A percentile compares a stretch with the other conserved stretches of the same genome.
These are phyloP conservation scores for Dryas octopetala DNA, from an alignment of 306 rosid species.

Conservation along the genomic window DNA sequence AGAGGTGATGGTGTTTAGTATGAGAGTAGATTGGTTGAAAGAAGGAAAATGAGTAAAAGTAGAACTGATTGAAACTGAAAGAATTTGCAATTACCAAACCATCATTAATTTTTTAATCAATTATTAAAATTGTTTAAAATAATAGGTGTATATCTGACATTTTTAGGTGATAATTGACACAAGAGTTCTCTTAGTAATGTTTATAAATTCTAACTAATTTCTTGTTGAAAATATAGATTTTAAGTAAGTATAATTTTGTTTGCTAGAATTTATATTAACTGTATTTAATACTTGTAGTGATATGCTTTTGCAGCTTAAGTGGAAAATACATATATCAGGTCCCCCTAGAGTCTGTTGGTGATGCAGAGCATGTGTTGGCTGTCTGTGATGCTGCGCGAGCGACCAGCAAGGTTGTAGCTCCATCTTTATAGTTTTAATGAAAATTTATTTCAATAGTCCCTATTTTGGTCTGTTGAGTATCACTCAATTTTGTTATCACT, in stretches of 20 bases:
- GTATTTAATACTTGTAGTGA: slow-evolving; percentile 24
- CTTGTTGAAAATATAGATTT: background rate
- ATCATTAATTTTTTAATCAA: too few species aligned
- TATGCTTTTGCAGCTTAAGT: slow-evolving; percentile 59
- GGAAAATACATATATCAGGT: slow-evolving; percentile 77
- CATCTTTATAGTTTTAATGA: slow-evolving; percentile 21
- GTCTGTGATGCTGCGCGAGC: slow-evolving; percentile 54
- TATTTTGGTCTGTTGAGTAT: slow-evolving; percentile 2
- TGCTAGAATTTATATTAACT: slow-evolving; percentile 10
- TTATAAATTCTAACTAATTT: too few species aligned
- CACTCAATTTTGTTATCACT: slow-evolving; percentile 21
- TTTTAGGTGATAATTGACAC: too few species aligned
- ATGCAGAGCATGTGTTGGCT: slow-evolving; percentile 77
- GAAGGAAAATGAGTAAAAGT: too few species aligned
- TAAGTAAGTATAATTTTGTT: background rate
- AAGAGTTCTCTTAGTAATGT: too few species aligned
- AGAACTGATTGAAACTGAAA: too few species aligned
- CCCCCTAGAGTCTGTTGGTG: slow-evolving; percentile 70
- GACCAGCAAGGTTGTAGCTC: slow-evolving; percentile 54
- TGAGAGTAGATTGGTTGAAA: too few species aligned
- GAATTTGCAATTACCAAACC: too few species aligned
- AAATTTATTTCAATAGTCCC: slow-evolving; percentile 8
- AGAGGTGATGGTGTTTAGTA: too few species aligned
- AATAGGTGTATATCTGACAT: too few species aligned
- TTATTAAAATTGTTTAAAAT: too few species aligned